phyloP scores from a whole-genome alignment of 495 filamentous ascomycete genomes.

The Collariella sp. region DNA sequence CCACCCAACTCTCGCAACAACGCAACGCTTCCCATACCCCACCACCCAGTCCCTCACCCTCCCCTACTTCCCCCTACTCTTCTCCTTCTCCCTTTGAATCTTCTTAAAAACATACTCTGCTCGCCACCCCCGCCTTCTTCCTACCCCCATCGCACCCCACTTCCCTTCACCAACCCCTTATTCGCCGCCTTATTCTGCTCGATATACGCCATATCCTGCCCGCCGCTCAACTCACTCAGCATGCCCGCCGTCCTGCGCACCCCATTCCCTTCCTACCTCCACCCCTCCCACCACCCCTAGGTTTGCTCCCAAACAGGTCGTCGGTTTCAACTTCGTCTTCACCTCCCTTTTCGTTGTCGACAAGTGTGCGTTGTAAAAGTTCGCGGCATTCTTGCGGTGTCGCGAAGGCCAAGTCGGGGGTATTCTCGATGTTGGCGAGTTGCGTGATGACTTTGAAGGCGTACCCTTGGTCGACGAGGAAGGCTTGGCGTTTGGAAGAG shows the following conservation, averaged over 20 bases:
- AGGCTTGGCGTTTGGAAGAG: conserved; percentile 93
- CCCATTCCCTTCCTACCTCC: conserved; percentile 32
- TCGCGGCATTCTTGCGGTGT: conserved; percentile 78
- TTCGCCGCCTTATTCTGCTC: conserved; percentile 79
- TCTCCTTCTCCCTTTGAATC: conserved; percentile 59
- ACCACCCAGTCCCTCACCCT: background rate
- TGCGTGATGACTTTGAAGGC: conserved; percentile 99
- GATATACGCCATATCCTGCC: conserved; percentile 93
- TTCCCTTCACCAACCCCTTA: conserved; percentile 46
- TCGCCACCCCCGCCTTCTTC: conserved; percentile 34
- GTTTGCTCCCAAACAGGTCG: conserved; percentile 63
- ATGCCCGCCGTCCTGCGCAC: conserved; percentile 75
- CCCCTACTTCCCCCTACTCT: conserved; percentile 1
- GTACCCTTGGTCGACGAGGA: conserved; percentile 97
- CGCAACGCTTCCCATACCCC: no score
- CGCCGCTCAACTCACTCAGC: conserved; percentile 76
- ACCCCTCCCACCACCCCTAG: conserved; percentile 25
- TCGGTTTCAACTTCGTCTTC: conserved; percentile 73
- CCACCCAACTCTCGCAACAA: no score
- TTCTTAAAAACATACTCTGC: conserved; percentile 65
- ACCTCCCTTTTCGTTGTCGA: conserved; percentile 73
- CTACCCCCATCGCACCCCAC: conserved; percentile 45
- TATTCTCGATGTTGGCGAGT: conserved; percentile 79
- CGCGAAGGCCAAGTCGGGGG: conserved; percentile 69
- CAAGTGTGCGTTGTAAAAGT: conserved; percentile 82